phyloP scores from a whole-genome alignment of 345 rosid species.

The Eucalyptus dawsonii region DNA sequence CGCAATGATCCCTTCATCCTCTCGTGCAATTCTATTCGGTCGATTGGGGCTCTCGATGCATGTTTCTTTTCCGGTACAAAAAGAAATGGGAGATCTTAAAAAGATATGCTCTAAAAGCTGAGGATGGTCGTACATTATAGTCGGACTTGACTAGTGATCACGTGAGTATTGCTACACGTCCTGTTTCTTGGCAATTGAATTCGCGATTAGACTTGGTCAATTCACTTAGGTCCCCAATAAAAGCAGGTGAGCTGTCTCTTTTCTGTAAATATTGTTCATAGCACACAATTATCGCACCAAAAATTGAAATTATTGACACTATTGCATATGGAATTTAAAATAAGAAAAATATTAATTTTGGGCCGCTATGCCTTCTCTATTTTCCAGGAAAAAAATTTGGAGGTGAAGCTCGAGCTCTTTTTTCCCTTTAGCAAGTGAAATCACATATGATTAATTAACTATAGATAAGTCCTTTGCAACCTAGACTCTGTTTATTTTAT shows the following conservation, averaged over 20 bases:
- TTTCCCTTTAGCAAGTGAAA: neutral
- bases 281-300: neutral
- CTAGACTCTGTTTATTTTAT: neutral
- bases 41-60: neutral
- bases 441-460: neutral
- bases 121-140: neutral
- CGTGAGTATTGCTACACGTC: neutral
- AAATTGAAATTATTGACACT: neutral
- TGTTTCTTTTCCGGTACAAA: neutral
- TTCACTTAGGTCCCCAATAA: neutral
- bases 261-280: neutral
- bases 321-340: neutral
- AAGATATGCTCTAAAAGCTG: neutral
- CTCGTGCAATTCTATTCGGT: neutral
- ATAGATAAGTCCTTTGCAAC: neutral
- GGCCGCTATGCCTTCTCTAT: neutral
- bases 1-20: neutral
- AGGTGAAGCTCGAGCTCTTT: neutral
- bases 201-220: neutral
- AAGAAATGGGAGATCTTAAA: neutral
- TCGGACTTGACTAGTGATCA: neutral
- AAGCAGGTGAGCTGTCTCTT: neutral
- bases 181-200: neutral
- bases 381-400: neutral
- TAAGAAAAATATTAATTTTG: neutral